Evolutionary conservation across 768 basidiomycete genomes (phyloP).

Genomic region (Tulasnella sp.): DNA sequence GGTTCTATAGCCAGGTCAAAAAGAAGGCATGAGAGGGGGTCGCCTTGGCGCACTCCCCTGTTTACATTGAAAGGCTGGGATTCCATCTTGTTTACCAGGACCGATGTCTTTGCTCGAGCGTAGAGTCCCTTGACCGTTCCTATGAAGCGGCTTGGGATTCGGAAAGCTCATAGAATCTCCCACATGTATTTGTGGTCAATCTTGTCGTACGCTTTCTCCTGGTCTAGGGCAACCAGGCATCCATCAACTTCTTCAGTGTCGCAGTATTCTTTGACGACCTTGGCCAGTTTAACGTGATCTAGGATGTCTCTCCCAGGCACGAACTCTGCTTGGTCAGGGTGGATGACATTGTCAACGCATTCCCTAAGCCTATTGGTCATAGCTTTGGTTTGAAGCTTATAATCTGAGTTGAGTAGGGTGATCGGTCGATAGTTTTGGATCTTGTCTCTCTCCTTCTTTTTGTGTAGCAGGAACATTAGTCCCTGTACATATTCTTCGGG

Average conservation of each 20-base stretch:
- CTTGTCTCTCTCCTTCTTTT: slow-evolving; percentile 28
- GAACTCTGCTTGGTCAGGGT: slow-evolving; percentile 31
- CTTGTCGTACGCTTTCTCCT: too few relatives aligned
- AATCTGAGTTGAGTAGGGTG: slow-evolving; percentile 34
- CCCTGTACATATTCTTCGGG: slow-evolving; percentile 28
- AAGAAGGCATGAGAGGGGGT: too few relatives aligned
- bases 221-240: too few relatives aligned
- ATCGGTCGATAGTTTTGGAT: slow-evolving; percentile 32
- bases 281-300: slow-evolving; percentile 29
- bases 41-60: too few relatives aligned
- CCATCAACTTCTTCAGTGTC: slow-evolving; percentile 30
- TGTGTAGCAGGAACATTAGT: slow-evolving; percentile 30
- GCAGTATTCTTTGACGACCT: slow-evolving; percentile 26
- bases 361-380: slow-evolving; percentile 24
- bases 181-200: slow-evolving; percentile 31
- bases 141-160: slow-evolving; percentile 30
- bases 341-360: neutral
- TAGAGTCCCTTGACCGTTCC: slow-evolving; percentile 32
- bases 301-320: slow-evolving; percentile 27
- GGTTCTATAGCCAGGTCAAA: too few relatives aligned
- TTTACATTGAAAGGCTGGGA: too few relatives aligned
- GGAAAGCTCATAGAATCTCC: slow-evolving; percentile 18
- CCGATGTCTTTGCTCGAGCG: slow-evolving; percentile 24
- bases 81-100: slow-evolving; percentile 29
- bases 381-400: slow-evolving; percentile 31